phyloP scores from a whole-genome alignment of 2,329 filamentous ascomycete genomes.

The Chaetomiaceae sp. region DNA sequence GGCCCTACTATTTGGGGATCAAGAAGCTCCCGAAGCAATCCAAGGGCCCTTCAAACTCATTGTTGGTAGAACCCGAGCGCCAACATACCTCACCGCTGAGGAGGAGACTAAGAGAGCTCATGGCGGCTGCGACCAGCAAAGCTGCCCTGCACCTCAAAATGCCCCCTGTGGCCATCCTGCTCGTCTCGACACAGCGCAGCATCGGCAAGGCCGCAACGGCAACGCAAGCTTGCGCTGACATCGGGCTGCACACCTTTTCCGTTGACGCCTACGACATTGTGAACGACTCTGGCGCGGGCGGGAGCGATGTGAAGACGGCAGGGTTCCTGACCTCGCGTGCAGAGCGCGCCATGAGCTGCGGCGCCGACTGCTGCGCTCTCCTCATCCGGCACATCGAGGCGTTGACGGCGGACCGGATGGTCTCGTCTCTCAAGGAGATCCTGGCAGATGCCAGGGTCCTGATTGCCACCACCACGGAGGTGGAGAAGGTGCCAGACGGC shows the following conservation, averaged over 20 bases:
- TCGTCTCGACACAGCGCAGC: constrained; percentile 86
- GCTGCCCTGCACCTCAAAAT: constrained; percentile 82
- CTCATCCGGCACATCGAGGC: constrained; percentile 89
- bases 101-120: constrained; percentile 73
- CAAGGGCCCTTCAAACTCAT: constrained; percentile 35
- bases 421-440: constrained; percentile 77
- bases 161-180: constrained; percentile 79
- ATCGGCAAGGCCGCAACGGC: constrained; percentile 88
- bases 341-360: constrained; percentile 84
- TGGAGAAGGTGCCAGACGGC: constrained; percentile 89
- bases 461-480: constrained; percentile 89
- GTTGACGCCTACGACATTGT: constrained; percentile 93
- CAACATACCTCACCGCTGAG: constrained; percentile 55
- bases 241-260: constrained; percentile 82
- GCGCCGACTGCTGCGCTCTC: constrained; percentile 74
- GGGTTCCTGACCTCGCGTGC: constrained; percentile 82
- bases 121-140: constrained; percentile 82
- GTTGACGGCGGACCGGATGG: constrained; percentile 85
- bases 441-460: constrained; percentile 74
- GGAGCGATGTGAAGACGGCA: constrained; percentile 90
- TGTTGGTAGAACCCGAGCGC: constrained; percentile 41
- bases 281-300: constrained; percentile 82
- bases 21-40: constrained; percentile 57
- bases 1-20: constrained; percentile 85
- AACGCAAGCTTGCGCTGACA: constrained; percentile 72